phyloP scores from a whole-genome alignment of 768 basidiomycete species.

The Mycena leptocephala region DNA sequence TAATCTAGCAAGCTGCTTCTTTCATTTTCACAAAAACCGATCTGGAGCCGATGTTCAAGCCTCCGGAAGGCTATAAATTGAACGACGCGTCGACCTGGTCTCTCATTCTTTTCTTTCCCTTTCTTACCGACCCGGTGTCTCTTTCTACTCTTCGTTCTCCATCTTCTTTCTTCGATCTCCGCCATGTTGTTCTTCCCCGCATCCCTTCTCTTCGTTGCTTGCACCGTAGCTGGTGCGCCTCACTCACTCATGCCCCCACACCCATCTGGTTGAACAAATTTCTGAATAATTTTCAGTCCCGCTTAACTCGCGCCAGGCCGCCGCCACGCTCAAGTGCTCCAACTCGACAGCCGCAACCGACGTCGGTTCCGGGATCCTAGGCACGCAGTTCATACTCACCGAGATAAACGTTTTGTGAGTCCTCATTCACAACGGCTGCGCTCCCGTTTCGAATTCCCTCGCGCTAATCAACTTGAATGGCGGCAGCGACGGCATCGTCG shows the following conservation, averaged over 20 bases:
- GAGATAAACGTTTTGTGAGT: not conserved
- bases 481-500: too few species aligned
- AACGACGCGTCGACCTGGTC: not conserved
- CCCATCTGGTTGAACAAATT: not conserved
- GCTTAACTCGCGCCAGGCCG: not conserved
- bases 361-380: too few species aligned
- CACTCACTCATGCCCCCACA: not conserved
- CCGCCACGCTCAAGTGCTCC: too few species aligned
- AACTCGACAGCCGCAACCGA: too few species aligned
- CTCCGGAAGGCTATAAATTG: not conserved
- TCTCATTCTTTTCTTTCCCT: not conserved
- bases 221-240: not conserved
- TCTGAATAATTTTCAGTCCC: not conserved
- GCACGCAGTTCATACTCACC: not conserved
- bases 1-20: not conserved
- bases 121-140: not conserved
- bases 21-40: not conserved
- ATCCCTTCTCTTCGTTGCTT: not conserved
- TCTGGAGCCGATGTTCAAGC: not conserved
- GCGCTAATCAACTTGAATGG: too few species aligned
- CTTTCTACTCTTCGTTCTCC: not conserved
- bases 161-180: not conserved
- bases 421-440: not conserved
- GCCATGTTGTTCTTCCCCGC: not conserved
- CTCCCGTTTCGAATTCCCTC: not conserved